phyloP scores from a whole-genome alignment of 108 stramenopile genomes.

The Nitzschia putrida region DNA sequence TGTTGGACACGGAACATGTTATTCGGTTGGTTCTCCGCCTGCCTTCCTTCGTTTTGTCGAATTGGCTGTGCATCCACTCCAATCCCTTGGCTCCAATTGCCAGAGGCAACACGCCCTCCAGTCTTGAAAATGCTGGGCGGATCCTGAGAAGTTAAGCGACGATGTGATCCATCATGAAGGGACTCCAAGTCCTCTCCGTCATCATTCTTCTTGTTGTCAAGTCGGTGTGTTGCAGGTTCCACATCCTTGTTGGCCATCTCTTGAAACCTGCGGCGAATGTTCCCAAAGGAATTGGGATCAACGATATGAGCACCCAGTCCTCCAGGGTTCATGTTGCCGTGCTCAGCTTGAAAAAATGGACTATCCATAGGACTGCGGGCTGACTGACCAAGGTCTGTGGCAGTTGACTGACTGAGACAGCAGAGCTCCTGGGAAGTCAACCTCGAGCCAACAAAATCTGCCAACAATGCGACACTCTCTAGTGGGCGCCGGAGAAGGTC shows the following conservation, averaged over 20 bases:
- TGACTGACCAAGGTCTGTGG: slow-evolving; percentile 31
- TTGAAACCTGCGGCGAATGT: slow-evolving; percentile 5
- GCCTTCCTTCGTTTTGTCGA: neutral
- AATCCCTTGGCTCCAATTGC: neutral
- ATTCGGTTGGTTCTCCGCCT: neutral
- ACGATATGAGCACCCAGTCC: neutral
- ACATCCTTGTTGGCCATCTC: neutral
- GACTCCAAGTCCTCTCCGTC: neutral
- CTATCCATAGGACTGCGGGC: neutral
- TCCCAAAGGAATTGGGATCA: slow-evolving; percentile 5
- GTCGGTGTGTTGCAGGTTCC: neutral
- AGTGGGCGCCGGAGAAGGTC: slow-evolving; percentile 26
- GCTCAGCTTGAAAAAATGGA: neutral
- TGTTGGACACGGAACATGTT: slow-evolving; percentile 4
- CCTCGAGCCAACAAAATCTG: slow-evolving; percentile 29
- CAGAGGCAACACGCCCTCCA: slow-evolving; percentile 7
- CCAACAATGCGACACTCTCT: slow-evolving; percentile 17
- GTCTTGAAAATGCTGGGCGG: slow-evolving; percentile 2
- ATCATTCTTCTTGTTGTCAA: neutral
- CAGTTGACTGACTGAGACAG: slow-evolving; percentile 18
- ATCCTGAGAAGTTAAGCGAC: neutral
- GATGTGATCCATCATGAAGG: neutral
- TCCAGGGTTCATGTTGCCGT: neutral
- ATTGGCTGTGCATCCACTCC: neutral
- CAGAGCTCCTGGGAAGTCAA: slow-evolving; percentile 16